Evolutionary conservation across 805 yeast genomes (phyloP), one percentile per base, ranked within the genome.

Genomic region (Zygoascus ofunaensis): DNA sequence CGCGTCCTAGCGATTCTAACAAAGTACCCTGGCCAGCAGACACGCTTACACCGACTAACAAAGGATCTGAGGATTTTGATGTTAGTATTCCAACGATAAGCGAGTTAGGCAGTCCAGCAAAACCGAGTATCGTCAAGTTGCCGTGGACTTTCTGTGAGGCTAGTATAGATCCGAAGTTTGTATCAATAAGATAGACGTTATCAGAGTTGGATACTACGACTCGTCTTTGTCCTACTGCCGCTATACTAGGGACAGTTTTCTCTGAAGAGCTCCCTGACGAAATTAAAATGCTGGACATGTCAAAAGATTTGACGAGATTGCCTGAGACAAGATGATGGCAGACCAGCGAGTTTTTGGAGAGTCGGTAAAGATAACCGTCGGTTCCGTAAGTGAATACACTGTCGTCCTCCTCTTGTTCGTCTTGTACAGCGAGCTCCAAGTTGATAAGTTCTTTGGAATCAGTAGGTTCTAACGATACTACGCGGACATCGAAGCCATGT

Each of bases 1-100:
- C 74, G 55, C 78, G 82, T 22, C 89, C 89, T 23, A 85, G 58
- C 10, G 84, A 76, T 53, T 83, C 87, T 47, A 76, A 73, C 47
- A 85, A 67, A 41, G 74, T 75, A 54, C 85, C 84, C 32, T 74
- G 63, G 4, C 92, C 94, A 30, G 79, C 76, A 48, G 80, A 76
- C 33, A 80, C 58, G 30, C 63, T 63, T 8, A 64, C 33, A 7
- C 60, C 68, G 4, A 55, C 49, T 5, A 62, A 37, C 24, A 26
- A 39, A 23, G 23, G 47, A 15, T 52, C 38, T 3, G 20, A 30
- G 12, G 32, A 3, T 4, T 37, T 26, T n/a, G 55, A 36, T 15
- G 51, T 47, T 26, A 49, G 53, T 39, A 58, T 57, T 3, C 42
- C 43, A 19, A 44, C 26, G 10, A 35, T 14, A 4, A 34, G 7